Evolutionary conservation across 2,329 filamentous ascomycete species (phyloP), one percentile per base, ranked within the genome.

Genomic region (Fusarium papillatum): DNA sequence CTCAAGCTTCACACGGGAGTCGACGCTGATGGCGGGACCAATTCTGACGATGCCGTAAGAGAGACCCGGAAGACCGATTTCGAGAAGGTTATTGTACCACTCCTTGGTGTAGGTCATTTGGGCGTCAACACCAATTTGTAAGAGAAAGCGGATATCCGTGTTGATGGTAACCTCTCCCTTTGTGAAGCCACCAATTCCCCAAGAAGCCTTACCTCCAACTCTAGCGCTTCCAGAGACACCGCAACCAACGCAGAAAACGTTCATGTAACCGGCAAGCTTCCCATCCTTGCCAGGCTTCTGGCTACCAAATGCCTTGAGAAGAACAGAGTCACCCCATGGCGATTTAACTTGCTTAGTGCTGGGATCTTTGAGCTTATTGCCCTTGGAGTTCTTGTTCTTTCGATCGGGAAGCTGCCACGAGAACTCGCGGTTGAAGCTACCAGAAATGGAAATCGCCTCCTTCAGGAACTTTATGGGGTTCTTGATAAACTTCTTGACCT

Each of bases 201-300:
- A 81, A 14, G 76, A 69, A 34, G 78, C 80, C n/a, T 74, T 72
- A 43, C 81, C 81, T 1, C 79, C 75, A 38, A 82, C 64, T 11
- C 75, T 73, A 17, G 78, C 79, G 16, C 67, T 75, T 19, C 82
- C 82, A 4, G 74, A 72, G 7, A 81, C 76, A 29, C 81, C 81
- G 64, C 81, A 83, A 41, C 75, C 78, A 38, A 83, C 82, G 48
- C 82, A 83, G 70, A 76, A 83, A 48, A 82, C 62, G 73, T 81
- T 77, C 59, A 82, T 59, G 50, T 79, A 77, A 7, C 65, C 72
- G 14, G 70, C 66, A 7, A 74, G 43, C 22, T 76, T 67, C 13
- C 66, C 31, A 11, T 67, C 65, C 31, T 76, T 71, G 10, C 64
- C 73, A 7, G 53, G 34, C 7, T 66, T 46, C 5, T 71, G 65